Percentiles rank a stretch among this genome's conserved stretches.
phyloP scores from a whole-genome alignment of 2,329 filamentous ascomycete genomes.

The Aureobasidium zeae region DNA sequence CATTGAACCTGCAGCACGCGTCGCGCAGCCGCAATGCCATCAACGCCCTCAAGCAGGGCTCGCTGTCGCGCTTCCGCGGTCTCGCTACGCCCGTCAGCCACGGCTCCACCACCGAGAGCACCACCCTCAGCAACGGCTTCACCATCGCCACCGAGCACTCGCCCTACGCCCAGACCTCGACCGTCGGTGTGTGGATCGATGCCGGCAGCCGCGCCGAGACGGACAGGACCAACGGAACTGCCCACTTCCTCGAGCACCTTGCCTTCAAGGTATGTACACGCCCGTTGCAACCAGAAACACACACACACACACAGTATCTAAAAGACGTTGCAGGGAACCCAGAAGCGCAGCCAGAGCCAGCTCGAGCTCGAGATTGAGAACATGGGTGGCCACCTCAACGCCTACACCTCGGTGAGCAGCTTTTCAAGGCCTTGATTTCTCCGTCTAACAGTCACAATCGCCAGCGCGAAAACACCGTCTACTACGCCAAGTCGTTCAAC shows the following conservation, averaged over 20 bases:
- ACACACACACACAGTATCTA: slow-evolving; percentile 16
- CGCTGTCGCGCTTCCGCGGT: slow-evolving; percentile 68
- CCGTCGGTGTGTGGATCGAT: slow-evolving; percentile 98
- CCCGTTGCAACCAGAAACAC: slow-evolving; percentile 6
- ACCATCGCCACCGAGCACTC: slow-evolving; percentile 98
- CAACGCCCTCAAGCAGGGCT: slow-evolving; percentile 55
- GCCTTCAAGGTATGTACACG: slow-evolving; percentile 99
- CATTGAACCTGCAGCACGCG: slow-evolving; percentile 85
- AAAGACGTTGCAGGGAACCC: slow-evolving; percentile 58
- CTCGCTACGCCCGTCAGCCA: slow-evolving; percentile 74
- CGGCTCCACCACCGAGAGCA: slow-evolving; percentile 83
- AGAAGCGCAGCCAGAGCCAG: slow-evolving; percentile 91
- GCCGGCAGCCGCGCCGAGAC: slow-evolving; percentile 97
- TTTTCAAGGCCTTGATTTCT: neutral
- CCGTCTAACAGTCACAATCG: neutral
- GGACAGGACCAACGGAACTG: slow-evolving; percentile 96
- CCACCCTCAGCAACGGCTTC: slow-evolving; percentile 93
- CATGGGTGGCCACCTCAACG: slow-evolving; percentile 98
- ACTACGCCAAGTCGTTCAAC: slow-evolving; percentile 99
- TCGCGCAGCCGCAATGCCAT: slow-evolving; percentile 80
- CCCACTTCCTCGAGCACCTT: slow-evolving; percentile 98
- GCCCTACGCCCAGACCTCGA: slow-evolving; percentile 95
- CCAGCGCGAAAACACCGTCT: slow-evolving; percentile 95
- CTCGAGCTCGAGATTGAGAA: slow-evolving; percentile 99
- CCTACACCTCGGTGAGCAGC: slow-evolving; percentile 88